Conservation (phyloP, 2,329 filamentous ascomycete genomes). For the Cercospora brassicicola region DNA sequence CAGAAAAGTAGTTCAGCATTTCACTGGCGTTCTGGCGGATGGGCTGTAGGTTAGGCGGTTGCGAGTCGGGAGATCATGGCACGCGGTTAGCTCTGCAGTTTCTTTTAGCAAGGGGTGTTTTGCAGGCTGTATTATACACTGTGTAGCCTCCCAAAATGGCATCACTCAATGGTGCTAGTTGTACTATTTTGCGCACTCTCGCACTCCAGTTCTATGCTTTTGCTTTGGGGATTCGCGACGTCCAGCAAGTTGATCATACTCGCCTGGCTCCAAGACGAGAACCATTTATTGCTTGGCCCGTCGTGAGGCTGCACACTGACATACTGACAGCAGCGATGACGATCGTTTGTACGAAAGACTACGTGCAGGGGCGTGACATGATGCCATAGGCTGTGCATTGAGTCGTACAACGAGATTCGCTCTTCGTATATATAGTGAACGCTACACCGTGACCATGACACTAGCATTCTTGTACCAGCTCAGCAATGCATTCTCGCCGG, state of each 20-base stretch:
- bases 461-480: conserved; percentile 95
- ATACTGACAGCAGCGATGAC: not conserved
- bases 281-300: not conserved
- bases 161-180: not conserved
- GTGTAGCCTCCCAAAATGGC: not conserved
- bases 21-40: not conserved
- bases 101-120: not conserved
- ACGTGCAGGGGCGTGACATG: not conserved
- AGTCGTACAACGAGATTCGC: not conserved
- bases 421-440: not conserved
- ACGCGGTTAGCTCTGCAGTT: not conserved
- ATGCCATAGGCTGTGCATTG: not conserved
- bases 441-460: conserved; percentile 79
- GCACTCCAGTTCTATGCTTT: not conserved
- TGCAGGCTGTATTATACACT: not conserved
- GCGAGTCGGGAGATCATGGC: not conserved
- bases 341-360: not conserved
- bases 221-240: not conserved
- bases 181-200: not conserved
- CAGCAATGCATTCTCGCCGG: conserved; percentile 89
- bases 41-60: not conserved
- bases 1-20: not conserved
- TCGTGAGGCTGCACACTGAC: not conserved
- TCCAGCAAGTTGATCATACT: not conserved
- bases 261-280: not conserved